Evolutionary conservation across 352 stramenopile species (phyloP), one percentile per base, ranked within the genome.

Genomic region (Phytophthora brassicae): DNA sequence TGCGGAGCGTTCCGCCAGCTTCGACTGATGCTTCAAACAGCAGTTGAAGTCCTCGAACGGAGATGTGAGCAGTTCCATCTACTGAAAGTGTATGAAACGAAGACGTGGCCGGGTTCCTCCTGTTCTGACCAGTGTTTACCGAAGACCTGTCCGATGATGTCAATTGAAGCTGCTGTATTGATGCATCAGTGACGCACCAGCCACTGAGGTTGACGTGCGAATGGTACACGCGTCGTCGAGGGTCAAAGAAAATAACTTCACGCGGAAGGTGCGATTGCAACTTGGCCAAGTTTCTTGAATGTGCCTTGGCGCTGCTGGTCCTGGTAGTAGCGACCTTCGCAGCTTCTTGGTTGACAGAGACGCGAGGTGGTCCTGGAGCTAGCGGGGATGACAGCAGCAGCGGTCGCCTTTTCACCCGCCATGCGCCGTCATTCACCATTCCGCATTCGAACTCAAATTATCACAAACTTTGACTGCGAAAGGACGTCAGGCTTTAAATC

Each of bases 191-290:
- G n/a, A 73, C 61, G 2, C 66, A 35, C 84, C 79, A 90, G 5
- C 84, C 81, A 20, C 68, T 72, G 23, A 92, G 71, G 19, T 77
- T 62, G 12, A 92, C 68, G 48, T 82, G 81, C 0, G 48, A 50
- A 22, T 70, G 76, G 42, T 83, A 77, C 8, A 72, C 41, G 14
- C 49, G 70, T 26, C 44, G 63, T 33, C 64, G 64, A 35, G 68
- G 68, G 12, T 69, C 67, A 24, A 60, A 66, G 48, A 75, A 81
- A 3, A 86, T 41, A 43, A 77, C 53, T 45, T 83, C 73, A 28
- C 71, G 61, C 11, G 76, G 76, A 22, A 86, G 42, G 11, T 74
- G 61, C 17, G 61, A 48, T 43, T 71, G 66, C 36, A 74, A 24
- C 45, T 71, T 67, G 38, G 41, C 62, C 29, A 74, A 68, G 42